Base-by-base conservation (phyloP, 2,329 filamentous ascomycete genomes). In the Colletotrichum agaves region DNA sequence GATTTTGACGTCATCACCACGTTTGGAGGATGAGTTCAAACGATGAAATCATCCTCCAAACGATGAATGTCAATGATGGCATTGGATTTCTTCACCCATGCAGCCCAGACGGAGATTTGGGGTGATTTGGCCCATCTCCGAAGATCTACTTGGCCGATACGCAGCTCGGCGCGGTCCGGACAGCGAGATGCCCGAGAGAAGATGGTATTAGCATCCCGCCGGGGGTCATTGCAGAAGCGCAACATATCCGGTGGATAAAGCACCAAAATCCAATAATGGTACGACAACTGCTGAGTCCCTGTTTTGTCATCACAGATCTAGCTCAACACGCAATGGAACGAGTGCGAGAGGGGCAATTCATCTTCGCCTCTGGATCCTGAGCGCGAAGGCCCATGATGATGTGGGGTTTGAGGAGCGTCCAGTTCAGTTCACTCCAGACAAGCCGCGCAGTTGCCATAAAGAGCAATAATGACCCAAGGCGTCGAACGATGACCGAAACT, bases 1-100 rank as follows among this genome's bases (percentile, higher is more conserved):
- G 60, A 53, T 58, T 47, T 53, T 58, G 60, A 67, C 64, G 64
- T 67, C 64, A 67, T 53, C 59, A 13, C 12, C 37, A 37, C 56
- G 35, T 33, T 23, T 52, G 15, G 52, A 33, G 60, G 59, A 7
- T 27, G 1, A 27, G 27, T 27, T 27, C 27, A 27, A 27, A 27
- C 27, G 27, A 27, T 27, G n/a, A n/a, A n/a, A n/a, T n/a, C n/a
- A n/a, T n/a, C n/a, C n/a, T n/a, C n/a, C n/a, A n/a, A n/a, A n/a
- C n/a, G 19, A 17, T 15, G 1, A 37, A 27, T 21, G 1, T 4
- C 31, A 1, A 37, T 15, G 3, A 43, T 33, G 13, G 5, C 19
- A n/a, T 31, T 21, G 52, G 23, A 10, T 21, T 4, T 37, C 31
- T 21, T 55, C 41, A 44, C 11, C 6, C 4, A 3, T 17, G 13